phyloP scores from a whole-genome alignment of 768 basidiomycete genomes.

The Macrolepiota fuliginosa region DNA sequence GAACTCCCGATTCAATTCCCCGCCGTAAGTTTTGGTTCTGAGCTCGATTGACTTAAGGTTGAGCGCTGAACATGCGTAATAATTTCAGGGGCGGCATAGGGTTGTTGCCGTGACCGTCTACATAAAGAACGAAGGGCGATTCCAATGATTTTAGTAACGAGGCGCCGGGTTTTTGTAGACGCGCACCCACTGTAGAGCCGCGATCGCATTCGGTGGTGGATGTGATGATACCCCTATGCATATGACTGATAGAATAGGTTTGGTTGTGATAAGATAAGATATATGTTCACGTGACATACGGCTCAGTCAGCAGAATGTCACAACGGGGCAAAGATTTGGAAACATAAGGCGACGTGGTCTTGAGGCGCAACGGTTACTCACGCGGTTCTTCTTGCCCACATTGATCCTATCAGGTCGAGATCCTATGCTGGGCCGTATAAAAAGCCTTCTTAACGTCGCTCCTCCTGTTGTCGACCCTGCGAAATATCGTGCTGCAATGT shows the following conservation, averaged over 20 bases:
- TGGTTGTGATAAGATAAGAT: neutral
- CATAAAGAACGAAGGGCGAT: neutral
- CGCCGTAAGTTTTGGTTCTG: neutral
- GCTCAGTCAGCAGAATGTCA: slow-evolving; percentile 1
- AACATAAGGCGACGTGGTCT: neutral
- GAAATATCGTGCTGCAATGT: slow-evolving; percentile 38
- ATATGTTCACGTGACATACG: neutral
- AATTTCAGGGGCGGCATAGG: neutral
- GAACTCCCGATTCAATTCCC: neutral
- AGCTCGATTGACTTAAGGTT: neutral
- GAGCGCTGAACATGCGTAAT: neutral
- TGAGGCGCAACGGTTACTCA: neutral
- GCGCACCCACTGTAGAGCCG: neutral
- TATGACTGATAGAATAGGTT: neutral
- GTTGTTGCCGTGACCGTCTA: neutral
- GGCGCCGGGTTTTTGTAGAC: neutral
- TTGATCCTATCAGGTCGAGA: slow-evolving; percentile 6
- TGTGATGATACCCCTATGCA: neutral
- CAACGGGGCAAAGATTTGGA: neutral
- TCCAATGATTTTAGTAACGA: neutral
- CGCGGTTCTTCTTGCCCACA: neutral
- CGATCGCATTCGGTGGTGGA: neutral
- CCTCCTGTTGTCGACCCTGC: slow-evolving; percentile 31
- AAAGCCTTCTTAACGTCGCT: slow-evolving; percentile 14
- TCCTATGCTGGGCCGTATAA: slow-evolving; percentile 18